These are phyloP conservation scores for Aureobasidium melanogenum DNA, from an alignment of 2,329 filamentous ascomycete genomes.

Conservation along the genomic window DNA sequence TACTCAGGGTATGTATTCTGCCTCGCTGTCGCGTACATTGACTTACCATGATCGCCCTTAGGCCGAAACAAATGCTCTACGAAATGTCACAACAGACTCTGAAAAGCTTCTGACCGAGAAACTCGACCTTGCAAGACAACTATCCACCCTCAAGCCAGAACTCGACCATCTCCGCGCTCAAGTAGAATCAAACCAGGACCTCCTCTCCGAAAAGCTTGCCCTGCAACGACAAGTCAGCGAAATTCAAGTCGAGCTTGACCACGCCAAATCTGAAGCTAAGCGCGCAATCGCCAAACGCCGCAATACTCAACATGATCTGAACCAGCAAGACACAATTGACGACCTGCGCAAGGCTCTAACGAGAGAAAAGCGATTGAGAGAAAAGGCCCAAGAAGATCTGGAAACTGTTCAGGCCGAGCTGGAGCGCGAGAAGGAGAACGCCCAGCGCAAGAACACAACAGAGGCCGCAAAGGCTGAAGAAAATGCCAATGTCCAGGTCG, in stretches of 20 bases:
- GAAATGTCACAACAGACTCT: conserved; percentile 58
- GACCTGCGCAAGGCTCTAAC: conserved; percentile 39
- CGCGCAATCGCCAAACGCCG: conserved; percentile 44
- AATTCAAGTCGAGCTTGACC: conserved; percentile 72
- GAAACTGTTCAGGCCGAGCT: conserved; percentile 26
- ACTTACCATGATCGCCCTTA: conserved; percentile 26
- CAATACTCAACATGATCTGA: conserved; percentile 41
- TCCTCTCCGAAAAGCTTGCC: conserved; percentile 69
- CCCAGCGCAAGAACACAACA: conserved; percentile 23
- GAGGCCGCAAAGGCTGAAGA: conserved; percentile 34
- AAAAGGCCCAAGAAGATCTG: conserved; percentile 31
- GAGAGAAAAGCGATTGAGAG: conserved; percentile 36
- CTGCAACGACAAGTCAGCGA: conserved; percentile 70
- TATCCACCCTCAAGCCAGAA: conserved; percentile 51
- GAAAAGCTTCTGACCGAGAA: conserved; percentile 61
- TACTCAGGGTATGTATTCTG: conserved; percentile 39
- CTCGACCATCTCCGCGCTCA: conserved; percentile 54
- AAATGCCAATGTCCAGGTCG: conserved; percentile 30
- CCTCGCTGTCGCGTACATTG: neutral
- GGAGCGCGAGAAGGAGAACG: conserved; percentile 25
- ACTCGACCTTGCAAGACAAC: conserved; percentile 50
- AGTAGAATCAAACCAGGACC: conserved; percentile 52
- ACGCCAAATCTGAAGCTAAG: conserved; percentile 63
- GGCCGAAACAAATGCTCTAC: conserved; percentile 64
- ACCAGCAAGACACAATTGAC: conserved; percentile 32